phyloP scores from a whole-genome alignment of 805 yeast genomes.

The Zygoascus flipseniorum region DNA sequence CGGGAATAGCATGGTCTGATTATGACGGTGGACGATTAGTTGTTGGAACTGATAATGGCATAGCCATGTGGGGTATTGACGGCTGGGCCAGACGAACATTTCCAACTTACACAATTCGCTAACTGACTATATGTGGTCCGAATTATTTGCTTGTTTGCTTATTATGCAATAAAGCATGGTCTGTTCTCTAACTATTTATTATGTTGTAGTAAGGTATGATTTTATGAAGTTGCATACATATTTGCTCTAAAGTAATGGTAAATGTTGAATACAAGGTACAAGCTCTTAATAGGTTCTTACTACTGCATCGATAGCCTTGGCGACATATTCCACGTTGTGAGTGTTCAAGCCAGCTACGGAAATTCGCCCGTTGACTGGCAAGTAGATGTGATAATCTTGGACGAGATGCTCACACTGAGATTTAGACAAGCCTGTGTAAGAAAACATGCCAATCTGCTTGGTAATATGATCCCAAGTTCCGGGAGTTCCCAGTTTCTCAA shows the following conservation, averaged over 20 bases:
- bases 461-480: constrained; percentile 91
- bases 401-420: constrained; percentile 74
- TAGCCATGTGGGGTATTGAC: constrained; percentile 62
- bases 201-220: background rate
- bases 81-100: constrained; percentile 20
- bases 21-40: constrained; percentile 44
- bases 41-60: constrained; percentile 60
- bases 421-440: constrained; percentile 77
- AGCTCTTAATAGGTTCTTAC: constrained; percentile 10
- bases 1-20: constrained; percentile 54
- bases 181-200: background rate
- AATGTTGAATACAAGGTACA: background rate
- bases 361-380: constrained; percentile 79
- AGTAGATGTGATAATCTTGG: constrained; percentile 68
- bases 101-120: constrained; percentile 20
- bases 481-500: constrained; percentile 63
- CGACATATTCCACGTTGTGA: constrained; percentile 67
- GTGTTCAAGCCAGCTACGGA: constrained; percentile 90
- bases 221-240: background rate
- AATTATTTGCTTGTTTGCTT: background rate
- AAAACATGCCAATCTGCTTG: constrained; percentile 92
- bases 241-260: background rate
- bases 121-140: background rate
- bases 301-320: constrained; percentile 73
- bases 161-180: background rate